These are phyloP conservation scores for Porphyrellus sp. DNA, from an alignment of 1,284 basidiomycete species.

Conservation along the genomic window DNA sequence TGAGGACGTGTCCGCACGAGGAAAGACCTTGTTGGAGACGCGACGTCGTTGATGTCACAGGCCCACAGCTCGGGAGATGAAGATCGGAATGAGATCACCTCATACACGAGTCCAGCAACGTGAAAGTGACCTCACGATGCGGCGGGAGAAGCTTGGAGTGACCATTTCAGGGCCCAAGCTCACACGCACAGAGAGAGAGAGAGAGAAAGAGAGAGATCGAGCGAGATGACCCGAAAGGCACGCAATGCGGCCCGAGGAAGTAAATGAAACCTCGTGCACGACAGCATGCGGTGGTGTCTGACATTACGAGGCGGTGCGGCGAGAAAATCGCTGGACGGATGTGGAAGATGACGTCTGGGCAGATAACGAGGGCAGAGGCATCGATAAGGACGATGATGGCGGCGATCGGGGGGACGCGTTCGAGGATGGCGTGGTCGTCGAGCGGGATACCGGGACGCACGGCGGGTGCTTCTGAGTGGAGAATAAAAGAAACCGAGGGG, in stretches of 20 bases:
- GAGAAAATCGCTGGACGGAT: constrained; percentile 24
- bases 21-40: no score
- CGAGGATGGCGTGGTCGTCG: no score
- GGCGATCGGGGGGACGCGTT: background rate
- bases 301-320: constrained; percentile 17
- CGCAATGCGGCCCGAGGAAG: constrained; percentile 19
- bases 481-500: constrained; percentile 4
- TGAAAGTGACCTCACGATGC: constrained; percentile 17
- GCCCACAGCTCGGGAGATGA: constrained; percentile 4
- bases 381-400: constrained; percentile 14
- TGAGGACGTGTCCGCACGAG: no score
- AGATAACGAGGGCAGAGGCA: constrained; percentile 13
- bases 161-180: no score
- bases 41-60: constrained; percentile 24
- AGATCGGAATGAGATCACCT: constrained; percentile 10
- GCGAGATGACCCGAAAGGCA: constrained; percentile 15
- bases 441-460: background rate
- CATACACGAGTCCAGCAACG: constrained; percentile 14
- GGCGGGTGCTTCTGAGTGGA: constrained; percentile 6
- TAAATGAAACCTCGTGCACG: constrained; percentile 24
- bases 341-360: constrained; percentile 17
- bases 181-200: no score
- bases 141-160: constrained; percentile 1
- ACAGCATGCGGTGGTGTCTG: constrained; percentile 18
- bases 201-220: background rate